Evolutionary conservation across 257 asterid genomes (phyloP), one percentile per base, ranked within the genome.

Genomic region (Capsicum baccatum): DNA sequence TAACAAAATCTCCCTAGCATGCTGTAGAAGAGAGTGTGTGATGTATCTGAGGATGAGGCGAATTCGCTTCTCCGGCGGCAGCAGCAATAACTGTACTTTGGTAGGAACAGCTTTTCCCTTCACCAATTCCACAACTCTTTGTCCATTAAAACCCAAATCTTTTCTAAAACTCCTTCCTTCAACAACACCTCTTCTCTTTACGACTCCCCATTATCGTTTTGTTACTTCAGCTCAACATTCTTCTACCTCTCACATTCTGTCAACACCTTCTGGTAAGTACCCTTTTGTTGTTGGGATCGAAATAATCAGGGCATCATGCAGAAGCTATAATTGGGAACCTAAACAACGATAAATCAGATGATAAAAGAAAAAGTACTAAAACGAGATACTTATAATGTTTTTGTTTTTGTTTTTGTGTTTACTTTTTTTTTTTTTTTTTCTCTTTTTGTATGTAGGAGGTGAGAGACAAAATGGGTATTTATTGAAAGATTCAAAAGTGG

Each of bases 401-500:
- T 44, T 8, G 5, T 39, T 44, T 39, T 48, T 48, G 6, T 6
- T 83, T 9, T 35, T 66, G 19, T 8, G 8, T 7, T 63, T 3
- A 59, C 52, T 42, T 62, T 69, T 33, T n/a, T 66, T 76, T 66
- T 67, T 81, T 26, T 26, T 26, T 0, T 26, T 1, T 26, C 33
- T 83, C 84, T 54, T 26, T 63, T 35, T 3, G 4, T 6, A 35
- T 48, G 12, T 83, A 89, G 92, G 86, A 64, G 88, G 71, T 70
- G 78, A 81, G 44, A 92, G 87, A 85, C 84, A 62, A 73, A 79
- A 39, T 73, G 88, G 83, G 54, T 47, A 85, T 83, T 82, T 89
- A 17, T 21, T 83, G 87, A 86, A 87, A 79, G 90, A 90, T 11
- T 84, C 96, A 37, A 96, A 90, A 88, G 97, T 96, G 85, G 82